Conservation (phyloP, 2,329 filamentous ascomycete genomes). For the Colletotrichum endophyticum region DNA sequence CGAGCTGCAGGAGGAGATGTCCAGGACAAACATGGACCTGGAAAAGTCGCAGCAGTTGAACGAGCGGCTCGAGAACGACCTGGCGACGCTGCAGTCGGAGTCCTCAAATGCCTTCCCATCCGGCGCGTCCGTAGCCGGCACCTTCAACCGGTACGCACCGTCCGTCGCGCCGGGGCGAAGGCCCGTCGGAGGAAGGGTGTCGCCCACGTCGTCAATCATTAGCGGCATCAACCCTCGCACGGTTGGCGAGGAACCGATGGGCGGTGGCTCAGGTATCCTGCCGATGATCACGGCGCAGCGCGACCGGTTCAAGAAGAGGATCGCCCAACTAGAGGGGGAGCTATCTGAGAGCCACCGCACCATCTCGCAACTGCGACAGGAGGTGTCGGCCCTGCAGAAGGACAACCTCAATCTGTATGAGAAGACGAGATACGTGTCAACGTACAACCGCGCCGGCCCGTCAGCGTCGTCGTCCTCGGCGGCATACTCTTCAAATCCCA, state of each 20-base stretch:
- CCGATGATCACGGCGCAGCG: slow-evolving; percentile 98
- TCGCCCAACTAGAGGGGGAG: slow-evolving; percentile 87
- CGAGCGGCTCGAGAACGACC: slow-evolving; percentile 88
- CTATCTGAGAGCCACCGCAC: slow-evolving; percentile 82
- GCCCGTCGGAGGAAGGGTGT: slow-evolving; percentile 71
- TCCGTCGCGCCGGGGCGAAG: slow-evolving; percentile 64
- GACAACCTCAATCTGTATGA: slow-evolving; percentile 97
- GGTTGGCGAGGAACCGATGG: slow-evolving; percentile 65
- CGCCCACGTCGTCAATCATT: slow-evolving; percentile 97
- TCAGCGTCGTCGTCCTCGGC: slow-evolving; percentile 67
- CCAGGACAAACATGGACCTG: slow-evolving; percentile 81
- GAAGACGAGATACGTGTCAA: slow-evolving; percentile 95
- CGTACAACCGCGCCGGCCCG: slow-evolving; percentile 78
- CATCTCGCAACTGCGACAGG: slow-evolving; percentile 85
- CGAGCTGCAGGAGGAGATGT: slow-evolving; percentile 82
- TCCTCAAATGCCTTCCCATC: slow-evolving; percentile 84
- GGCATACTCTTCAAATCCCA: slow-evolving; percentile 73
- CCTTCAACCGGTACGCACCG: slow-evolving; percentile 82
- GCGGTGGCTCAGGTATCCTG: slow-evolving; percentile 82
- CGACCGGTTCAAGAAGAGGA: slow-evolving; percentile 97
- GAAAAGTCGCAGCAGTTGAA: slow-evolving; percentile 86
- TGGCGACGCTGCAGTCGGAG: slow-evolving; percentile 86
- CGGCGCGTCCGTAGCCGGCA: slow-evolving; percentile 90
- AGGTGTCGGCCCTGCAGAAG: slow-evolving; percentile 90
- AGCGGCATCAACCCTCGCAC: slow-evolving; percentile 86